Evolutionary conservation across 108 stramenopile genomes (phyloP).

Genomic region (Conticribra guillardii): DNA sequence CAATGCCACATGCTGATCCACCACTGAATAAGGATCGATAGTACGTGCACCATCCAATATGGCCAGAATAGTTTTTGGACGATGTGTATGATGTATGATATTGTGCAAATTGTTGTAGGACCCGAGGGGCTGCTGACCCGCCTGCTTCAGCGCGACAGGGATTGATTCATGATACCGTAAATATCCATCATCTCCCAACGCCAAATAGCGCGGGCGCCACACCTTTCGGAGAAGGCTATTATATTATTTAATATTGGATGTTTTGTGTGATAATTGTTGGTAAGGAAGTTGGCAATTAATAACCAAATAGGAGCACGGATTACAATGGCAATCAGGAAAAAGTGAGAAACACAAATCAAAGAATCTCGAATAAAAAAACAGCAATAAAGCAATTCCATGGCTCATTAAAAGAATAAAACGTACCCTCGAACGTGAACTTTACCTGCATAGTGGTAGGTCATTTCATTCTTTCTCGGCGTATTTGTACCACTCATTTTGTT

Average conservation of each 20-base stretch:
- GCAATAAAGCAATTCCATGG: too few species aligned
- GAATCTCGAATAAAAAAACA: too few species aligned
- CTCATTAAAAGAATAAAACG: too few species aligned
- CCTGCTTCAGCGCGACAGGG: conserved; percentile 33
- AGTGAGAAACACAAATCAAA: too few species aligned
- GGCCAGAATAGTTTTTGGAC: conserved; percentile 46
- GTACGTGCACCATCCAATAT: conserved; percentile 69
- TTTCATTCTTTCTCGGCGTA: conserved; percentile 23
- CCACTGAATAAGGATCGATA: conserved; percentile 78
- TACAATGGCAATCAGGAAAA: too few species aligned
- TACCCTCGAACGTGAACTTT: conserved; percentile 83
- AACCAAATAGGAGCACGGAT: too few species aligned
- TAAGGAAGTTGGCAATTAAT: too few species aligned
- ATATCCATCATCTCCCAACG: conserved; percentile 72
- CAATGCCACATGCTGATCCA: conserved; percentile 84
- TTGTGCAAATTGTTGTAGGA: conserved; percentile 39
- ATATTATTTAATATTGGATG: too few species aligned
- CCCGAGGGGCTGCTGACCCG: conserved; percentile 3
- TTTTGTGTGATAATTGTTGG: too few species aligned
- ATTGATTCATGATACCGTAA: conserved; percentile 84
- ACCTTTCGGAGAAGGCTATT: conserved; percentile 82
- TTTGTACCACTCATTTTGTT: conserved; percentile 8
- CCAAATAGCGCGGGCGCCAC: conserved; percentile 89
- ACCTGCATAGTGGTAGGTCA: conserved; percentile 58
- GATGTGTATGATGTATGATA: conserved; percentile 50